A percentile compares a stretch with the other conserved stretches of the same genome.
These are phyloP conservation scores for Lanmaoa rubissima DNA, from an alignment of 768 basidiomycete species.

Conservation along the genomic window DNA sequence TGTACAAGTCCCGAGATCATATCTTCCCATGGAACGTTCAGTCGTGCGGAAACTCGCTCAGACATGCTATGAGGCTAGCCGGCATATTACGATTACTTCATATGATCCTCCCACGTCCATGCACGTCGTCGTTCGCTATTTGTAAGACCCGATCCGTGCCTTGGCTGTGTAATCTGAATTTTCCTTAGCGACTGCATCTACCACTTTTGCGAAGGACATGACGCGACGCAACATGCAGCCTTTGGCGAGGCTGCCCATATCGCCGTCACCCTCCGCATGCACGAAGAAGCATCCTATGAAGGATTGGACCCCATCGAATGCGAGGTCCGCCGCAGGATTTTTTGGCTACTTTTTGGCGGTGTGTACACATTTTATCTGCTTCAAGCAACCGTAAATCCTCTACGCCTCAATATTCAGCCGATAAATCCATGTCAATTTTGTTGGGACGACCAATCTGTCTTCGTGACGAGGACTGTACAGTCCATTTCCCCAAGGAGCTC, in stretches of 20 bases:
- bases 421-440: constrained; percentile 87
- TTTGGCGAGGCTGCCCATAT: constrained; percentile 87
- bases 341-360: constrained; percentile 92
- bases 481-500: constrained; percentile 83
- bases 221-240: constrained; percentile 83
- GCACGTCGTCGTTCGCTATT: constrained; percentile 85
- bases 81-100: constrained; percentile 74
- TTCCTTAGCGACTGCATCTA: constrained; percentile 70
- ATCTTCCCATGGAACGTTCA: constrained; percentile 81
- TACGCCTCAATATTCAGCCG: constrained; percentile 46
- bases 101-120: constrained; percentile 83
- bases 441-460: constrained; percentile 82
- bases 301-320: constrained; percentile 84
- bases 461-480: constrained; percentile 87
- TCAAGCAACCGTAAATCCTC: neutral
- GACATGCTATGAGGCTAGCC: constrained; percentile 78
- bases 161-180: constrained; percentile 5
- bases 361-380: constrained; percentile 23
- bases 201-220: constrained; percentile 87
- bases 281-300: constrained; percentile 83
- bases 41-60: constrained; percentile 83
- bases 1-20: constrained; percentile 85
- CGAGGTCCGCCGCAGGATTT: constrained; percentile 80
- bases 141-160: constrained; percentile 49
- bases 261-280: constrained; percentile 78